These are phyloP conservation scores for Phytophthora idaei DNA, from an alignment of 352 stramenopile genomes.

Conservation along the genomic window DNA sequence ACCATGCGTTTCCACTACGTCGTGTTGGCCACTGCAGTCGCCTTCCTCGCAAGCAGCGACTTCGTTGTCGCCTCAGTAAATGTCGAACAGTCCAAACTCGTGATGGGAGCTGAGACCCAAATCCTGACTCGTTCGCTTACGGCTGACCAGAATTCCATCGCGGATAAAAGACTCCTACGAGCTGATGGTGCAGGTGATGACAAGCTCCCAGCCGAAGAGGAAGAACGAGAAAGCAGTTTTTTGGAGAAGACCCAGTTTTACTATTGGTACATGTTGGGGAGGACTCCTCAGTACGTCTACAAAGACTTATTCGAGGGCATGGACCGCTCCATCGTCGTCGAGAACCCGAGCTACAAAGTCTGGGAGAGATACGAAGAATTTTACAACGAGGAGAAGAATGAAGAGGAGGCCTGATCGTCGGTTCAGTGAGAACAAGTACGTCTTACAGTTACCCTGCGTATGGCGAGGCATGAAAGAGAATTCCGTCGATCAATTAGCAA, in stretches of 20 bases:
- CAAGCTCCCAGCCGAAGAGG: background rate
- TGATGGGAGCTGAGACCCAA: background rate
- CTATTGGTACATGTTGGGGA: constrained; percentile 18
- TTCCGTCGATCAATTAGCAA: too few species aligned
- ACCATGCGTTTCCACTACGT: constrained; percentile 12
- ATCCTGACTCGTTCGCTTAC: constrained; percentile 7
- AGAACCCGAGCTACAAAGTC: constrained; percentile 21
- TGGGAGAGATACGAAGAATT: constrained; percentile 20
- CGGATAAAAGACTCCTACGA: constrained; percentile 7
- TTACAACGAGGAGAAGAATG: constrained; percentile 10
- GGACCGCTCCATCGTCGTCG: constrained; percentile 9
- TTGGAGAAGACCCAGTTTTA: constrained; percentile 14
- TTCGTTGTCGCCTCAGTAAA: constrained; percentile 4
- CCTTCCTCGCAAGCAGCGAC: constrained; percentile 8
- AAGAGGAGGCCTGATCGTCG: background rate
- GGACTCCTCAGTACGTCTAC: constrained; percentile 17
- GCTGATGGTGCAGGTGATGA: background rate
- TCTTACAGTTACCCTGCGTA: too few species aligned
- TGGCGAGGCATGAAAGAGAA: too few species aligned
- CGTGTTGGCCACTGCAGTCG: constrained; percentile 5
- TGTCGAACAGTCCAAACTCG: constrained; percentile 4
- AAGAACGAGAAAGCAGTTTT: constrained; percentile 3
- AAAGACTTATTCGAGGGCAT: constrained; percentile 19
- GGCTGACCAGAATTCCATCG: background rate
- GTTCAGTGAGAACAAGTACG: background rate